These are phyloP conservation scores for Tritrichomonas foetus DNA, from an alignment of 208 protist genomes.

Conservation along the genomic window DNA sequence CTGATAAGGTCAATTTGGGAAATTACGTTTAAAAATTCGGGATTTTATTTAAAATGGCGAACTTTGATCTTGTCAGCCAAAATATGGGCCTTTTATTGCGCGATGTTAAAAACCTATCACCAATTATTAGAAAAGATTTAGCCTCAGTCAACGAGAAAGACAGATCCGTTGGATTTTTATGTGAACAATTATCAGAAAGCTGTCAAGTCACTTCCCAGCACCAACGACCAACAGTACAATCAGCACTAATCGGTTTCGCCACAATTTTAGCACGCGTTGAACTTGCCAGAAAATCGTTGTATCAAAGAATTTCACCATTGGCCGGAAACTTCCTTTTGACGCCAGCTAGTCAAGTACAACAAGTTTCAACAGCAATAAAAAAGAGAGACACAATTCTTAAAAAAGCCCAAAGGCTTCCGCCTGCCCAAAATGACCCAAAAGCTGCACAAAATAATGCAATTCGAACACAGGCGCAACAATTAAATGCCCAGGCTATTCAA, in stretches of 20 bases:
- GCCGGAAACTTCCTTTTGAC: background rate
- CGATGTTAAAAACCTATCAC: background rate
- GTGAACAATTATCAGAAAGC: slow-evolving; percentile 19
- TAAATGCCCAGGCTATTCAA: background rate
- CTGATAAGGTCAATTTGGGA: too few relatives aligned
- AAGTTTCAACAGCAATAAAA: background rate
- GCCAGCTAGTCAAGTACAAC: background rate
- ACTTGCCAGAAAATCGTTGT: background rate
- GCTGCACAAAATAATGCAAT: background rate
- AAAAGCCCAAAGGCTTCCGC: background rate
- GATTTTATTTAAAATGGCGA: background rate
- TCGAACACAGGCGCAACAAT: background rate
- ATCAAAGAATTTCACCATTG: background rate
- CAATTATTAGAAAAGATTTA: background rate
- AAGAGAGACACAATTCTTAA: background rate
- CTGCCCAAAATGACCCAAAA: background rate
- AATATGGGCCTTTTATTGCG: background rate
- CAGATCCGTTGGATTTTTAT: background rate
- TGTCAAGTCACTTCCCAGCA: background rate
- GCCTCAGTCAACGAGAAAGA: background rate
- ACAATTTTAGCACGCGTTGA: slow-evolving; percentile 3
- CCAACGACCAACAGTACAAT: background rate
- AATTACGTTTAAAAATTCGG: too few relatives aligned
- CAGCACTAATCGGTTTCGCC: background rate
- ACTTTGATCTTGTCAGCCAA: background rate